These are phyloP conservation scores for Nicotiana sylvestris DNA, from an alignment of 257 asterid species.

Conservation along the genomic window DNA sequence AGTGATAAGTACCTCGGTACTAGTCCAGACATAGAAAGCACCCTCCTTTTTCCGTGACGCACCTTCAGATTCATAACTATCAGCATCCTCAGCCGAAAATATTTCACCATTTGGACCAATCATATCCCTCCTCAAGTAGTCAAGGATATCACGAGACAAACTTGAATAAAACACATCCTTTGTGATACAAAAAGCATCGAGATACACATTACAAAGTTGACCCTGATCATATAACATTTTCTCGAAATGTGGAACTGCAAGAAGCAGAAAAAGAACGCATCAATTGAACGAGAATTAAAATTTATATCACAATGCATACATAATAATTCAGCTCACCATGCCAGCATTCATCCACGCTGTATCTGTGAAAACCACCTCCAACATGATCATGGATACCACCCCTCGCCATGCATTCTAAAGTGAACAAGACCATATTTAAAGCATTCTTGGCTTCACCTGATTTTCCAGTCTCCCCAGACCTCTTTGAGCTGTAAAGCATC, in stretches of 20 bases:
- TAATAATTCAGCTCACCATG: slow-evolving; percentile 56
- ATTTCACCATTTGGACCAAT: slow-evolving; percentile 83
- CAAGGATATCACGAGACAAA: slow-evolving; percentile 68
- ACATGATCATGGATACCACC: slow-evolving; percentile 94
- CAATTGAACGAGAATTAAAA: background rate
- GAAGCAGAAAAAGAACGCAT: slow-evolving; percentile 4
- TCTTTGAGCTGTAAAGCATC: slow-evolving; percentile 80
- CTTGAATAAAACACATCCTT: slow-evolving; percentile 60
- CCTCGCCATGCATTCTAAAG: slow-evolving; percentile 79
- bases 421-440: slow-evolving; percentile 51
- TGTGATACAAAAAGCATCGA: slow-evolving; percentile 70
- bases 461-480: slow-evolving; percentile 49
- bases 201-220: slow-evolving; percentile 71
- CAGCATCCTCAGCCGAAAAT: slow-evolving; percentile 97
- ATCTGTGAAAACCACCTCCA: slow-evolving; percentile 98
- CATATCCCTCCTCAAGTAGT: slow-evolving; percentile 93
- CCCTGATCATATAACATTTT: slow-evolving; percentile 98
- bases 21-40: slow-evolving; percentile 84
- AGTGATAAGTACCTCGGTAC: slow-evolving; percentile 53
- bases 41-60: slow-evolving; percentile 78
- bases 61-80: slow-evolving; percentile 82
- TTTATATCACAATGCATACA: background rate
- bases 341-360: slow-evolving; percentile 99
- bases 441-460: slow-evolving; percentile 61
- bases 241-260: slow-evolving; percentile 97